Evolutionary conservation across 805 yeast genomes (phyloP), one percentile per base, ranked within the genome.

Genomic region (Cyberlindnera veronae): DNA sequence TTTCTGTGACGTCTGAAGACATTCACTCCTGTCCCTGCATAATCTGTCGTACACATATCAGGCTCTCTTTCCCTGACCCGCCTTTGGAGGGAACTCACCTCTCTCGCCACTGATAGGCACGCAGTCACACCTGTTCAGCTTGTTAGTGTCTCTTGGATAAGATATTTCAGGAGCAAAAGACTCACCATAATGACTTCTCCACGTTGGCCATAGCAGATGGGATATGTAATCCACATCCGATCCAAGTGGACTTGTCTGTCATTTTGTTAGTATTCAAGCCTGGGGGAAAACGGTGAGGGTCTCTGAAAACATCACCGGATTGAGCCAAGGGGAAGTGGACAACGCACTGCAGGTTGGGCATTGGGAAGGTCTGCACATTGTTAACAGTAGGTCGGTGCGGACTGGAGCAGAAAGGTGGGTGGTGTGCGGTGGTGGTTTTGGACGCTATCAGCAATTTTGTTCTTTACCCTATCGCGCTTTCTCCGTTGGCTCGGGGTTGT

Each of bases 141-240:
- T 33, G 30, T 28, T 40, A 15, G 36, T 39, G 15, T 12, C 15
- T 36, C 31, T n/a, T 9, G 12, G n/a, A 9, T 14, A 13, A 6
- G 6, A 6, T 5, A 19, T 19, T 14, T 13, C 6, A 6, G 20
- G n/a, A 24, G 19, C 13, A n/a, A 30, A 6, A 18, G 5, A 42
- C 50, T 39, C 17, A 49, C 51, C 51, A 49, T 6, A 45, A 34
- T 21, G 38, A 28, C 26, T 47, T 45, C 8, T 35, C 34, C 14
- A 41, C 29, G 9, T 27, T 14, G 8, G 45, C 20, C 50, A 49
- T 43, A 3, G 54, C 54, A 13, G 32, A 6, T 36, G 51, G 50
- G 41, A 49, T 37, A 30, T 49, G 54, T 12, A 37, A 24, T 8
- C 54, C 54, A 33, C 54, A 47, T 4, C 54, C 51, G 15, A 42